Evolutionary conservation across 2,329 filamentous ascomycete species (phyloP), one percentile per base, ranked within the genome.

Genomic region (Fusarium torulosum): DNA sequence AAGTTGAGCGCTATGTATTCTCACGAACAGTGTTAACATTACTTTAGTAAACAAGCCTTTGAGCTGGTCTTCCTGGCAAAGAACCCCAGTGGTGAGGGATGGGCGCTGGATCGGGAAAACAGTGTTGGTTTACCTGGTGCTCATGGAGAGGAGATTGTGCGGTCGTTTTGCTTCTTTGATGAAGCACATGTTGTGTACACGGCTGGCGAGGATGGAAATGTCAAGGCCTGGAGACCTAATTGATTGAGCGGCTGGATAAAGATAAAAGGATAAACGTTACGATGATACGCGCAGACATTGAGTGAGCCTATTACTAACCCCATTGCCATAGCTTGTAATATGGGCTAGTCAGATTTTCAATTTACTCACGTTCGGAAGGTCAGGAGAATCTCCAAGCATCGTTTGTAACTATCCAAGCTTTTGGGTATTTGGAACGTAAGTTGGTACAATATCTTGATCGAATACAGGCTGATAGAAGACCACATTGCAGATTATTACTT

Each of bases 121-220:
- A 84, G 83, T 56, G 88, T 91, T 25, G 83, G 82, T n/a, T 75
- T 91, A 49, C 83, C 83, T 1, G 88, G 88, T 0, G 88, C 85
- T 6, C 89, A 91, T 74, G 86, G 87, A 0, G 84, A 84, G 4
- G 89, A 91, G 70, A 83, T 91, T 68, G 85, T 91, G 41, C 81
- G 88, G 40, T 83, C 85, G 15, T 90, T 90, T 71, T 89, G 86
- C 75, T 88, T 90, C 74, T 83, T 88, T 59, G 88, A 90, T 63
- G 81, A 87, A 69, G 83, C 84, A 66, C 82, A 87, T 71, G 79
- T 84, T 31, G 85, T 88, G 7, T 87, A 87, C 61, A 88, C 85
- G 44, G 85, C 81, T 7, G 86, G 86, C 19, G 86, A 89, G 71
- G 86, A 89, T 67, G 85, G 86, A 3, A 81, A 79, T 63, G 79